Percentiles rank a stretch among this genome's conserved stretches.
phyloP scores from a whole-genome alignment of 2,329 filamentous ascomycete genomes.

The Trichoderma simmonsii region DNA sequence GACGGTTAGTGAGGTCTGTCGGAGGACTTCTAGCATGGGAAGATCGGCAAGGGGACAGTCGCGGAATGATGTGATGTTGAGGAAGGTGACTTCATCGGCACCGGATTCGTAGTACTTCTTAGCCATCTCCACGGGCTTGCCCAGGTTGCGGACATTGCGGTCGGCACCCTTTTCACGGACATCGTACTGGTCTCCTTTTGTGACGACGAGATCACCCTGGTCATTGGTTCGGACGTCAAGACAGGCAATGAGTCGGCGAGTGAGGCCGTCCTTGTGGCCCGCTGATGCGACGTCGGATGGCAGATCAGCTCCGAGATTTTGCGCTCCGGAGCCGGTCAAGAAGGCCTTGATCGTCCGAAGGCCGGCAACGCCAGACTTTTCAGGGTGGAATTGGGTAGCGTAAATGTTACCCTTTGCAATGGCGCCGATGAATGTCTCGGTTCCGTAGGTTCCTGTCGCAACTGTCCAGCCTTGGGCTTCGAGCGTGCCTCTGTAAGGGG shows the following conservation, averaged over 20 bases:
- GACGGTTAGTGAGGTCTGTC: slow-evolving; percentile 81
- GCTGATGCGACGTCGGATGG: slow-evolving; percentile 22
- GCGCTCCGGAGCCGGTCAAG: slow-evolving; percentile 64
- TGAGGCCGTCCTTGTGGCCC: slow-evolving; percentile 63
- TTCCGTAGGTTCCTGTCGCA: slow-evolving; percentile 84
- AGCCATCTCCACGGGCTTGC: slow-evolving; percentile 95
- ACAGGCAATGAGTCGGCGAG: slow-evolving; percentile 91
- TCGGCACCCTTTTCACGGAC: slow-evolving; percentile 79
- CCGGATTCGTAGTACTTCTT: slow-evolving; percentile 93
- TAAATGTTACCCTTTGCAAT: slow-evolving; percentile 82
- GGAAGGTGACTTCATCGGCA: slow-evolving; percentile 93
- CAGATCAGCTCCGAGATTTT: slow-evolving; percentile 41
- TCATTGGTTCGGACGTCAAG: slow-evolving; percentile 95
- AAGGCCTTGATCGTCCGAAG: slow-evolving; percentile 82
- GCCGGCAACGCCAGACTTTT: slow-evolving; percentile 91
- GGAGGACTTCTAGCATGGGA: slow-evolving; percentile 93
- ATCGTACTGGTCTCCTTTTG: slow-evolving; percentile 98
- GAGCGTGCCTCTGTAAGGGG: slow-evolving; percentile 71
- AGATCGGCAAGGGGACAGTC: slow-evolving; percentile 89
- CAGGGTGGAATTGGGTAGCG: slow-evolving; percentile 94
- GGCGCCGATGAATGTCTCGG: slow-evolving; percentile 87
- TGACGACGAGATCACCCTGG: slow-evolving; percentile 90
- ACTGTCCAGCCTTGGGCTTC: slow-evolving; percentile 85
- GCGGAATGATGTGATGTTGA: slow-evolving; percentile 97
- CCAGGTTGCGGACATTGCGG: slow-evolving; percentile 77